Percentiles rank a stretch among this genome's conserved stretches.
Evolutionary conservation across 345 rosid species (phyloP).

Genomic region (Aquilaria sinensis): DNA sequence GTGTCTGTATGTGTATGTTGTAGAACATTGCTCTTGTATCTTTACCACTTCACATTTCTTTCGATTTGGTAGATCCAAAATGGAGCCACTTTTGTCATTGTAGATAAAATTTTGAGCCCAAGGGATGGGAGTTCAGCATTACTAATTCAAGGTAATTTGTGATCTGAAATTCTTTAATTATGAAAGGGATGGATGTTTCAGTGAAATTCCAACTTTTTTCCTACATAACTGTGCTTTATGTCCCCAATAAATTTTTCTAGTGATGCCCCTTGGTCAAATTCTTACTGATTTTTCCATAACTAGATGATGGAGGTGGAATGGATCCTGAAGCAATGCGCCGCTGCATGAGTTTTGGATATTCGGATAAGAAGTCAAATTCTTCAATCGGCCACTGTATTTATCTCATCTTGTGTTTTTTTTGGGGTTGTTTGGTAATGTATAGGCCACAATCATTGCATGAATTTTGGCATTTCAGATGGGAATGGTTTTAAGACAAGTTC

Average conservation of each 20-base stretch:
- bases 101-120: conserved; percentile 74
- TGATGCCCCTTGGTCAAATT: conserved; percentile 4
- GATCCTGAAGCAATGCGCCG: conserved; percentile 76
- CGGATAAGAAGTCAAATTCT: conserved; percentile 67
- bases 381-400: conserved; percentile 80
- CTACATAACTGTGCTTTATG: conserved; percentile 1
- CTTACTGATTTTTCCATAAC: conserved; percentile 8
- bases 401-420: conserved; percentile 13
- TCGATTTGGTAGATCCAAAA: conserved; percentile 72
- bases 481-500: conserved; percentile 98
- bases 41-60: conserved; percentile 26
- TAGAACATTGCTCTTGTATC: not conserved
- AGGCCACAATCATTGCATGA: conserved; percentile 15
- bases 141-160: conserved; percentile 68
- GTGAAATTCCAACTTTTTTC: not conserved
- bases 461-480: conserved; percentile 63
- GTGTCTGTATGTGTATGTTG: no score
- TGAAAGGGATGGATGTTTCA: not conserved
- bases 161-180: not conserved
- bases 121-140: conserved; percentile 69
- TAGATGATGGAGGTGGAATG: conserved; percentile 99
- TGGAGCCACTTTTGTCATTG: conserved; percentile 91
- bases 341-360: conserved; percentile 97
- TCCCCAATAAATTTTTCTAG: conserved; percentile 5
- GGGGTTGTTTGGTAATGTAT: conserved; percentile 6